Conservation (phyloP, 306 rosid species). For the Gleditsia sinensis region DNA sequence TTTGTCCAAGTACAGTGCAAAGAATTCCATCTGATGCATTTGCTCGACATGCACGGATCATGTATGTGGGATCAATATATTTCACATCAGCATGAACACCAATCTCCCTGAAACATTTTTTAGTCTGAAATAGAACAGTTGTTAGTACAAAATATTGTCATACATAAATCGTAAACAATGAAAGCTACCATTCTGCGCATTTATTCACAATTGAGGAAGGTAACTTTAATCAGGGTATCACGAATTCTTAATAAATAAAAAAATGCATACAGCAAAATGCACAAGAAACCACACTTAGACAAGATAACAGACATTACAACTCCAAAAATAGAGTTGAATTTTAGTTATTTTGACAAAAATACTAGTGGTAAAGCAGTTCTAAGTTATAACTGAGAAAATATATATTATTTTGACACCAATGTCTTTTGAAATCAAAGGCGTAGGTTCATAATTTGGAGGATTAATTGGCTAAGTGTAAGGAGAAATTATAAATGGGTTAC, state of each 20-base stretch:
- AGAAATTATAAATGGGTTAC: too few relatives aligned
- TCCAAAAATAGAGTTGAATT: not conserved
- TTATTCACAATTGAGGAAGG: not conserved
- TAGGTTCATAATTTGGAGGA: not conserved
- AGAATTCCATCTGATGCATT: constrained; percentile 98
- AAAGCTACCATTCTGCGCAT: constrained; percentile 1
- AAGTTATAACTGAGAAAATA: too few relatives aligned
- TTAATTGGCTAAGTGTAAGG: not conserved
- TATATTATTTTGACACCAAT: too few relatives aligned
- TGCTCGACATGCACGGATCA: constrained; percentile 97
- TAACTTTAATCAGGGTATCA: not conserved
- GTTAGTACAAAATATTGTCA: not conserved
- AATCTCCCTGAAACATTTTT: constrained; percentile 71
- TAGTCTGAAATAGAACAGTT: constrained; percentile 53
- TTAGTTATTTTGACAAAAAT: not conserved
- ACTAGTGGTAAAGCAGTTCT: not conserved
- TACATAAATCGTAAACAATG: not conserved
- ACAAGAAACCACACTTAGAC: not conserved
- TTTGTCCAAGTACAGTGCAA: constrained; percentile 95
- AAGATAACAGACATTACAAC: not conserved
- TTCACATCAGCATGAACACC: constrained; percentile 88
- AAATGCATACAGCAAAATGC: not conserved
- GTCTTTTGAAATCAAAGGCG: not conserved
- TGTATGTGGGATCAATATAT: constrained; percentile 95
- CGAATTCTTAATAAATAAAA: not conserved